Evolutionary conservation across 2,329 filamentous ascomycete species (phyloP).

Genomic region (Fusarium falciforme): DNA sequence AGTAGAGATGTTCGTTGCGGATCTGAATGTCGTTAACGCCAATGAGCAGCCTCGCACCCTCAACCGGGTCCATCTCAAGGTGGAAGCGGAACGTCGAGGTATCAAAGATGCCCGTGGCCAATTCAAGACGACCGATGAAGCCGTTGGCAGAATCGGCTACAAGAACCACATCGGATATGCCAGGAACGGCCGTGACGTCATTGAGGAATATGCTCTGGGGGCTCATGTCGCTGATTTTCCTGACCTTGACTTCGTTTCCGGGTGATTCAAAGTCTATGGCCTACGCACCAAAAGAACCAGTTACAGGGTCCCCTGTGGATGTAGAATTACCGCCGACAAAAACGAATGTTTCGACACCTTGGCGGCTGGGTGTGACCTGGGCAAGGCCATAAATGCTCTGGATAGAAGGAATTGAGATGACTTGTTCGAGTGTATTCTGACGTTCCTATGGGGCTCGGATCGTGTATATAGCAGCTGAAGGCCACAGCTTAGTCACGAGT

Average conservation of each 20-base stretch:
- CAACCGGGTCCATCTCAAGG: slow-evolving; percentile 8
- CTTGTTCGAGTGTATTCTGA: slow-evolving; percentile 6
- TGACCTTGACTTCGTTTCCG: background rate
- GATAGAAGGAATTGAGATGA: slow-evolving; percentile 30
- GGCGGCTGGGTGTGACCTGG: background rate
- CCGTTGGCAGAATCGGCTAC: slow-evolving; percentile 16
- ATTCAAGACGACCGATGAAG: slow-evolving; percentile 9
- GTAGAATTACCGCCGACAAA: slow-evolving; percentile 33
- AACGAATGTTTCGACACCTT: slow-evolving; percentile 17
- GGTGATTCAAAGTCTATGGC: slow-evolving; percentile 8
- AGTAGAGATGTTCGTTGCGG: slow-evolving; percentile 24
- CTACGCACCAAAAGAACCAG: slow-evolving; percentile 25
- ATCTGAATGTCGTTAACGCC: slow-evolving; percentile 36
- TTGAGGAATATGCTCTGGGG: slow-evolving; percentile 18
- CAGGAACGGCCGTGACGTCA: slow-evolving; percentile 14
- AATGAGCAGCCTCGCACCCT: slow-evolving; percentile 1
- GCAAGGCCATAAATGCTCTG: slow-evolving; percentile 28
- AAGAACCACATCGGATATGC: slow-evolving; percentile 2
- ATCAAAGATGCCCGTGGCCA: slow-evolving; percentile 9
- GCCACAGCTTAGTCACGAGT: slow-evolving; percentile 22
- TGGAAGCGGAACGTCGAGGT: slow-evolving; percentile 18
- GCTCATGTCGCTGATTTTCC: slow-evolving; percentile 25
- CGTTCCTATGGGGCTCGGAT: slow-evolving; percentile 8
- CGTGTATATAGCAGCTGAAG: slow-evolving; percentile 24
- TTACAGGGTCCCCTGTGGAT: background rate